phyloP scores from a whole-genome alignment of 352 stramenopile species.

The Phytophthora melonis region DNA sequence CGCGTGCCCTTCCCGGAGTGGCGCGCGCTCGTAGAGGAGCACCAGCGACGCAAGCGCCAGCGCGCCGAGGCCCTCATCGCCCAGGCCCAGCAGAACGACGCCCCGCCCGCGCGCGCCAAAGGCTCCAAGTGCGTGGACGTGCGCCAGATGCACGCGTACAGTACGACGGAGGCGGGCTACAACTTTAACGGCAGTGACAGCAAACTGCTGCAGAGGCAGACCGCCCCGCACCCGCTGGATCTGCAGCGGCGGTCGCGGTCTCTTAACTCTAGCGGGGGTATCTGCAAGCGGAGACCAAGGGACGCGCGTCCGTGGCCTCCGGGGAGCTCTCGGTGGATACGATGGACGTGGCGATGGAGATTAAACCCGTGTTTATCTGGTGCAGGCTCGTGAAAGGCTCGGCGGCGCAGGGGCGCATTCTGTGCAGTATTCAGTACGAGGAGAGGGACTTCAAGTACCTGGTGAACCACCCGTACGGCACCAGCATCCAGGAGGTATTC shows the following conservation, averaged over 20 bases:
- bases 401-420: slow-evolving; percentile 63
- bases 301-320: slow-evolving; percentile 28
- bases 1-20: slow-evolving; percentile 80
- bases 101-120: not conserved
- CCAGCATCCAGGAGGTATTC: slow-evolving; percentile 81
- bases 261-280: slow-evolving; percentile 50
- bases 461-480: slow-evolving; percentile 77
- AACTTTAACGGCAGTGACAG: slow-evolving; percentile 37
- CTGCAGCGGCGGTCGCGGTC: slow-evolving; percentile 47
- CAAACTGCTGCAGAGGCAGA: slow-evolving; percentile 18
- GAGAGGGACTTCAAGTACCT: slow-evolving; percentile 71
- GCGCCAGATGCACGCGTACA: slow-evolving; percentile 19
- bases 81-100: not conserved
- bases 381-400: slow-evolving; percentile 74
- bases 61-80: slow-evolving; percentile 11
- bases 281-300: slow-evolving; percentile 37
- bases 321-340: slow-evolving; percentile 16
- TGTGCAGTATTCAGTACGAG: slow-evolving; percentile 83
- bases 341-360: slow-evolving; percentile 28
- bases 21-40: slow-evolving; percentile 58
- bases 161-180: slow-evolving; percentile 9
- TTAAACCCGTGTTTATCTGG: slow-evolving; percentile 78
- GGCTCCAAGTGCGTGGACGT: slow-evolving; percentile 34
- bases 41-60: slow-evolving; percentile 42
- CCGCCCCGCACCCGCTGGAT: slow-evolving; percentile 18